Evolutionary conservation across 805 yeast genomes (phyloP).

Genomic region (Tetrapisispora pingtungensis): DNA sequence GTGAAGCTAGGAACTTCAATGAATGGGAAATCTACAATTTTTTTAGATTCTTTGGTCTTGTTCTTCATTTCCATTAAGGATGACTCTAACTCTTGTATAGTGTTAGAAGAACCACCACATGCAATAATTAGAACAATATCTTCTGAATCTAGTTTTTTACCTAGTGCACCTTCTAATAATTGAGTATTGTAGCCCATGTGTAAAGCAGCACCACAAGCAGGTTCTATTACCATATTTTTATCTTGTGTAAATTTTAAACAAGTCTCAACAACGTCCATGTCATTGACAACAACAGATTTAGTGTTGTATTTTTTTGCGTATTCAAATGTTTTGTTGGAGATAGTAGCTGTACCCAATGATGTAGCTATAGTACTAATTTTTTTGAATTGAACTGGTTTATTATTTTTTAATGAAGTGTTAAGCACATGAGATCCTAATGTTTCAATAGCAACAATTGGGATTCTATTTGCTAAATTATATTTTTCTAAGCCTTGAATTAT

Average conservation of each 20-base stretch:
- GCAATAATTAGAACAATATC: conserved; percentile 45
- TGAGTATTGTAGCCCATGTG: conserved; percentile 37
- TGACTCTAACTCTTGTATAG: conserved; percentile 22
- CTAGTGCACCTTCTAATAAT: conserved; percentile 10
- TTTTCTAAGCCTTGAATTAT: conserved; percentile 36
- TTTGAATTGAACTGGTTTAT: conserved; percentile 35
- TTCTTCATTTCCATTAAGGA: conserved; percentile 3
- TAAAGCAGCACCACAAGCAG: conserved; percentile 66
- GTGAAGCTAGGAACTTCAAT: not conserved
- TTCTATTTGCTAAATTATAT: conserved; percentile 27
- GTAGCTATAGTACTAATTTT: conserved; percentile 49
- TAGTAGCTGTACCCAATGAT: conserved; percentile 52
- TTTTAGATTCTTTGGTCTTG: not conserved
- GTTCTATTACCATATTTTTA: conserved; percentile 48
- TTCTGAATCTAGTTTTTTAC: conserved; percentile 21
- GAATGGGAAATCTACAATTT: not conserved
- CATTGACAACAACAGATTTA: conserved; percentile 37
- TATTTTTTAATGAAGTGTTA: conserved; percentile 38
- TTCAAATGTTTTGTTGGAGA: conserved; percentile 41
- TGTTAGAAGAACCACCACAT: conserved; percentile 45
- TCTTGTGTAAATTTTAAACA: conserved; percentile 42
- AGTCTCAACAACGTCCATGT: conserved; percentile 45
- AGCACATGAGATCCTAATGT: conserved; percentile 57
- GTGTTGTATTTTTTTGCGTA: conserved; percentile 34
- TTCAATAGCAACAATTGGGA: conserved; percentile 43